Evolutionary conservation across 306 rosid species (phyloP), one percentile per base, ranked within the genome.

Genomic region (Vachellia pachyceras): DNA sequence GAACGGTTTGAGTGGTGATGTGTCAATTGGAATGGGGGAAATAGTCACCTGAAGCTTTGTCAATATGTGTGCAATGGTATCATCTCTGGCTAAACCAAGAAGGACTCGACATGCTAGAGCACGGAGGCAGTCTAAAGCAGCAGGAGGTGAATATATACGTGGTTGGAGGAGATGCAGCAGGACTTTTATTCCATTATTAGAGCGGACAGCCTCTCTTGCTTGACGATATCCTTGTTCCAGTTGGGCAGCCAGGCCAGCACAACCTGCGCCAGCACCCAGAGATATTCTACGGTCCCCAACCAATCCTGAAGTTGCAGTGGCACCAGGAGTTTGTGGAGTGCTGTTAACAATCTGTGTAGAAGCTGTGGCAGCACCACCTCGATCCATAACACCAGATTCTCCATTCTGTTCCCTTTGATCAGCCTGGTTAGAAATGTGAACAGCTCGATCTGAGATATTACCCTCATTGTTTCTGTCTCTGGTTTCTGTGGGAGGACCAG

Each of bases 241-340:
- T 65, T 92, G 97, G 10, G 98, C 88, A 67, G 99, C 99, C 78
- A 93, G 97, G 45, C 99, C 99, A 35, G 97, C 97, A 86, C 90
- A 88, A 77, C 99, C 98, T 25, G 99, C 94, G 67, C 98, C 99
- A 77, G 85, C 90, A 83, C 99, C 98, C 81, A 96, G 79, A 52
- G 97, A 86, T 87, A 96, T 96, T 84, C 99, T 90, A 52, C 98
- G 94, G 82, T 93, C 98, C 29, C 99, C 99, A 76, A 96, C 99
- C 87, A 96, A 86, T 69, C 93, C 96, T 42, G 98, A 93, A 61
- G 90, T 86, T 73, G 96, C 82, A 15, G 93, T 42, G 73, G 97
- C 80, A 80, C 78, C 85, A 29, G 93, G 89, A 74, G 89, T 86
- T 74, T 91, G 99, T 36, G 87, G 79, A 81, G 82, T 87, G 77